Conservation (phyloP, 2,329 filamentous ascomycete species). For the Epichloe sylvatica region DNA sequence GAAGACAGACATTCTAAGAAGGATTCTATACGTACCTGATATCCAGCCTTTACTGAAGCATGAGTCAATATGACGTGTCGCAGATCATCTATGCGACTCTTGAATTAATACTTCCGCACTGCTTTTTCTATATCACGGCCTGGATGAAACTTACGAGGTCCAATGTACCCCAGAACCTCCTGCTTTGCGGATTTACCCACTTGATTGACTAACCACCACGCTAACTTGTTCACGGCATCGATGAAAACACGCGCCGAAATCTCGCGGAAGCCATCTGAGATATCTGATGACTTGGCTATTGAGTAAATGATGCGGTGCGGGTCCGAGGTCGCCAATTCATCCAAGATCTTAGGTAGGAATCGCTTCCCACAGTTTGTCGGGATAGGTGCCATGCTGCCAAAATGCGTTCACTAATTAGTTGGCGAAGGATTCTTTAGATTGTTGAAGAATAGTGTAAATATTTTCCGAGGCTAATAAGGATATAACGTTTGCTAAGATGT, state of each 20-base stretch:
- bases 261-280: conserved; percentile 9
- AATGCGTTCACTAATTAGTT: too few species aligned
- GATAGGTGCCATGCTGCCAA: not conserved
- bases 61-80: conserved; percentile 17
- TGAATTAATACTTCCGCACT: not conserved
- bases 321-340: conserved; percentile 13
- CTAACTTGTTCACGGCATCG: conserved; percentile 16
- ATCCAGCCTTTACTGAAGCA: conserved; percentile 11
- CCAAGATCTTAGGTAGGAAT: conserved; percentile 17
- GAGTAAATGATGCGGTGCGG: conserved; percentile 15
- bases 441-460: fast-evolving
- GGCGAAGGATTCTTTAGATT: not conserved
- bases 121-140: not conserved
- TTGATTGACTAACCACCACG: conserved; percentile 17
- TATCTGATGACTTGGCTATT: conserved; percentile 7
- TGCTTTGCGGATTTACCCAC: conserved; percentile 9
- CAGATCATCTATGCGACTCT: conserved; percentile 14
- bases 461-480: fast-evolving
- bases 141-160: conserved; percentile 16
- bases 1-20: not conserved
- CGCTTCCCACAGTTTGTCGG: conserved; percentile 9
- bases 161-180: conserved; percentile 17
- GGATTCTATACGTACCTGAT: not conserved
- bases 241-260: conserved; percentile 14
- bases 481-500: not conserved